Base-by-base conservation (phyloP, 192 early-diverging fungal genomes). In the Podila minutissima region DNA sequence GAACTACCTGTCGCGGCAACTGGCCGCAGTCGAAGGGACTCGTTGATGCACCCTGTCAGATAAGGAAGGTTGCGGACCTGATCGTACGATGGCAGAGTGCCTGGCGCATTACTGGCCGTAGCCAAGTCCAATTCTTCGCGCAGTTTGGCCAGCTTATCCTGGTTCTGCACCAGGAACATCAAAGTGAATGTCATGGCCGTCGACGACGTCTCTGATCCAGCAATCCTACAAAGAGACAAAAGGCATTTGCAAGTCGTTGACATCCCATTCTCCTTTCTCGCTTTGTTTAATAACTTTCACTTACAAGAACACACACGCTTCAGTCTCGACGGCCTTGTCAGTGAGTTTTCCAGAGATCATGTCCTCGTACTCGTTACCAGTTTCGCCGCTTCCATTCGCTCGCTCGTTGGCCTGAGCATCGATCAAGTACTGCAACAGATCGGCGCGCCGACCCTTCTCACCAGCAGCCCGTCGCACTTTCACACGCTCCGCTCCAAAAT, bases 21-120 rank as follows among this genome's bases (percentile, higher is more conserved):
- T 5, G 89, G 83, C 38, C 76, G 60, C 4, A 86, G 37, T 19
- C 88, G 78, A 59, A 87, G 71, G 22, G 85, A 78, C 59, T 91
- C 90, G 37, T 88, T 68, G 60, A 90, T 82, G 15, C 88, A 83
- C 12, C 81, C 85, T 22, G 82, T 89, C 28, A 88, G 61, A 32
- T 84, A 84, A 11, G 82, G 76, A 1, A 89, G 66, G 22, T 83
- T 55, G 28, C 86, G 86, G 22, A 88, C n/a, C 9, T 83, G 74
- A 12, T 85, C 71, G 55, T 87, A 82, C 1, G 60, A 17, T 11
- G 74, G 82, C 10, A 68, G 33, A 24, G 64, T 29, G 20, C 60
- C 58, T 0, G 24, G 9, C 0, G 13, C 28, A 38, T 70, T 71
- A 20, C 31, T 57, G 17, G 67, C 50, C 10, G 59, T 69, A 2